phyloP scores from a whole-genome alignment of 371 early-diverging fungal genomes.

The Rhizopus delemar region DNA sequence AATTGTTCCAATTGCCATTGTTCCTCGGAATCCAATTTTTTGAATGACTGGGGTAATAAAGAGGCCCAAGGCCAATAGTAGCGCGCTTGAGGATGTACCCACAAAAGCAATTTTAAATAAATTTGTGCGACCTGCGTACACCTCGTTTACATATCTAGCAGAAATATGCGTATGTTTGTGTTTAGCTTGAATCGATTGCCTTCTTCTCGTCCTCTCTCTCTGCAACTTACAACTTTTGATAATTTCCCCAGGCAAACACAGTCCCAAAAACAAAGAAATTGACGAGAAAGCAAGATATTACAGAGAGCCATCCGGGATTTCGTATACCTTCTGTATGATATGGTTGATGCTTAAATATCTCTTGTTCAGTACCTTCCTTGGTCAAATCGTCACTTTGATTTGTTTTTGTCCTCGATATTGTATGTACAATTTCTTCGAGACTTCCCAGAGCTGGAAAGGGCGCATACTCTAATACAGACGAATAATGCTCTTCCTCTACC shows the following conservation, averaged over 20 bases:
- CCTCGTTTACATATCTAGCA: slow-evolving; percentile 34
- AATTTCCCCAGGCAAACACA: slow-evolving; percentile 60
- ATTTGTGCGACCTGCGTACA: slow-evolving; percentile 33
- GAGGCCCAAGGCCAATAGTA: slow-evolving; percentile 53
- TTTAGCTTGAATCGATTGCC: slow-evolving; percentile 1
- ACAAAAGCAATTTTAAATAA: slow-evolving; percentile 54
- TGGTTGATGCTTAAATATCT: slow-evolving; percentile 17
- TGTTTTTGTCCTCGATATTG: slow-evolving; percentile 28
- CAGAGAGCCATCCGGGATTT: slow-evolving; percentile 50
- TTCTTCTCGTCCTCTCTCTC: background rate
- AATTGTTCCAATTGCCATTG: slow-evolving; percentile 60
- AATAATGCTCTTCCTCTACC: slow-evolving; percentile 17
- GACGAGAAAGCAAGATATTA: slow-evolving; percentile 56
- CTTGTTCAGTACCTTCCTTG: background rate
- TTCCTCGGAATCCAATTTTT: slow-evolving; percentile 56
- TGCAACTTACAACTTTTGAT: slow-evolving; percentile 43
- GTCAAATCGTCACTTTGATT: slow-evolving; percentile 1
- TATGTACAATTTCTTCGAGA: slow-evolving; percentile 38
- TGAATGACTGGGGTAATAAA: slow-evolving; percentile 65
- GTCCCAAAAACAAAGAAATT: slow-evolving; percentile 61
- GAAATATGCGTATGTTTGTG: background rate
- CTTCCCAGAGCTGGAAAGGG: slow-evolving; percentile 42
- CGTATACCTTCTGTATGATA: slow-evolving; percentile 37
- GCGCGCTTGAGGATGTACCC: slow-evolving; percentile 52
- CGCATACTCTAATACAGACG: slow-evolving; percentile 36